phyloP scores from a whole-genome alignment of 371 early-diverging fungal species.

The Apophysomyces sp. region DNA sequence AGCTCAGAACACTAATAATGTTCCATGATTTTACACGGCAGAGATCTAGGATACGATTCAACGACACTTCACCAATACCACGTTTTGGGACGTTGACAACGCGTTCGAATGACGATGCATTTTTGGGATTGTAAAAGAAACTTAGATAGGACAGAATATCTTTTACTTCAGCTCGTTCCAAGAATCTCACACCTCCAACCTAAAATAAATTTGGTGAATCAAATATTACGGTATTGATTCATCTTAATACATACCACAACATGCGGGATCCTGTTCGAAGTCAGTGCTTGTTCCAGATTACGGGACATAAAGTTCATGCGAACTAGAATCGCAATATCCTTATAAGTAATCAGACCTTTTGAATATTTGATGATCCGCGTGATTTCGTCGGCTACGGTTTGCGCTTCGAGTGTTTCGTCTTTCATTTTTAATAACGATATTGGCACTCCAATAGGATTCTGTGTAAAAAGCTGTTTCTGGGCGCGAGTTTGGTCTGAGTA shows the following conservation, averaged over 20 bases:
- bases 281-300: conserved; percentile 46
- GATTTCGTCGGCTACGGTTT: conserved; percentile 44
- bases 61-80: conserved; percentile 44
- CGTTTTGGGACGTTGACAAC: conserved; percentile 48
- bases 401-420: conserved; percentile 30
- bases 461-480: conserved; percentile 24
- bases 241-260: conserved; percentile 34
- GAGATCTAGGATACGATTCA: conserved; percentile 21
- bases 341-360: conserved; percentile 30
- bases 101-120: conserved; percentile 39
- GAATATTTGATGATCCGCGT: conserved; percentile 32
- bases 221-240: conserved; percentile 17
- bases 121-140: conserved; percentile 44
- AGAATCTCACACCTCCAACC: conserved; percentile 41
- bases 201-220: conserved; percentile 21
- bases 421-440: conserved; percentile 23
- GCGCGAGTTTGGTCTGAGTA: conserved; percentile 23
- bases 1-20: conserved; percentile 2
- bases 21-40: conserved; percentile 2
- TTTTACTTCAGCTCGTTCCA: conserved; percentile 47
- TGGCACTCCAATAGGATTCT: conserved; percentile 36
- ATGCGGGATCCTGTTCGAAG: conserved; percentile 41
- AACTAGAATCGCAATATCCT: conserved; percentile 59
- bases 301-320: conserved; percentile 47
- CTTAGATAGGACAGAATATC: conserved; percentile 46